phyloP scores from a whole-genome alignment of 2,329 filamentous ascomycete genomes.

The Aspergillus arachidicola region DNA sequence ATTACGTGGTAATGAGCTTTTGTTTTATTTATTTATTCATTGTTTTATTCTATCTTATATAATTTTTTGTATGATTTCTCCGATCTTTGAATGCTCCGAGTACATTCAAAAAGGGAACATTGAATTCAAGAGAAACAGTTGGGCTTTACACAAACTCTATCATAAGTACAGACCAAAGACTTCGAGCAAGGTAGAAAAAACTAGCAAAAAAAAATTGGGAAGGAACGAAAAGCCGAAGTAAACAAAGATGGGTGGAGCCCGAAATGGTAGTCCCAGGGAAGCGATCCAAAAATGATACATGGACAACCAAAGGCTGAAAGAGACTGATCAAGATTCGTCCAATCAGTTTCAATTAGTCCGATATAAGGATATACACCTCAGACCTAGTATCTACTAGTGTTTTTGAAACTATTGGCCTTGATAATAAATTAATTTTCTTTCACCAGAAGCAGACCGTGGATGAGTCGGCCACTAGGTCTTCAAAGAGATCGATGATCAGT shows the following conservation, averaged over 20 bases:
- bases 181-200: neutral
- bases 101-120: neutral
- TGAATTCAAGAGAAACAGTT: neutral
- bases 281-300: neutral
- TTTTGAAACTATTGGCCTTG: neutral
- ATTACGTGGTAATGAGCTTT: neutral
- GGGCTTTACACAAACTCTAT: neutral
- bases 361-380: neutral
- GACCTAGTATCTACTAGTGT: neutral
- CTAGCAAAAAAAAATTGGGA: neutral
- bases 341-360: conserved; percentile 1
- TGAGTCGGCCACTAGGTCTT: conserved; percentile 3
- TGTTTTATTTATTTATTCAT: neutral
- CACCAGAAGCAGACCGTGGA: neutral
- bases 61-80: neutral
- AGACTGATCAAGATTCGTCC: neutral
- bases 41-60: neutral
- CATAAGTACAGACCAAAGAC: neutral
- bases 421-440: neutral
- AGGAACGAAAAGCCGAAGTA: conserved; percentile 1
- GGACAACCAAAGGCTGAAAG: neutral
- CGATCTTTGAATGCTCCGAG: neutral
- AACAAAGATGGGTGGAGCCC: neutral
- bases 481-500: neutral
- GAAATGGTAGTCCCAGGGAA: neutral